Base-by-base conservation (phyloP, 345 rosid genomes). In the Acer negundo region DNA sequence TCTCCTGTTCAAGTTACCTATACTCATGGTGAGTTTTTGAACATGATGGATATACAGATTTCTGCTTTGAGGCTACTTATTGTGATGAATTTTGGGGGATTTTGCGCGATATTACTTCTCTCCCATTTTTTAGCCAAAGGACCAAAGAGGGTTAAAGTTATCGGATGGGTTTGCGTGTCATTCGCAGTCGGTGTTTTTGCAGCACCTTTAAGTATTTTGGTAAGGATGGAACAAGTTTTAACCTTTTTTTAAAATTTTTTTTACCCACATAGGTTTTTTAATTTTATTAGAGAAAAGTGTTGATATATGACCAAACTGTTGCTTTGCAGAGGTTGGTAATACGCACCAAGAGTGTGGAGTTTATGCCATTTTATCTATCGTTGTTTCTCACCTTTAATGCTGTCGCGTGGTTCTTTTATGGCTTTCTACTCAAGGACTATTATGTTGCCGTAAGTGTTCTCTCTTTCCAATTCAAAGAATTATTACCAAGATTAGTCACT, bases 331-430 rank as follows among this genome's bases (percentile, higher is more conserved):
- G 77, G 38, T 63, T 76, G 5, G 84, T 83, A 1, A 77, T 85
- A 58, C 73, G 76, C 31, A 83, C 88, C 46, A 85, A 68, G 64
- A 83, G 86, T 38, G 86, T 85, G 24, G 88, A 85, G 86, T 85
- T 85, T 74, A 83, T 85, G 88, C 86, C 88, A 0, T 78, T 85
- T 74, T 55, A 31, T 10, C 55, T 85, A 15, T 83, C 88, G 10
- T 56, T 82, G 28, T 80, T 81, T 8, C 84, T 85, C 28, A 78
- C 84, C 11, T 47, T 80, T 3, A 82, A 81, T 72, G 86, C 86
- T 2, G 3, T 85, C 26, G 53, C 22, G 79, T 83, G 86, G 88
- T 70, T 83, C 47, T 70, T 79, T 35, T 83, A 83, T 67, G 88
- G 88, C 28, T 5, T 85, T 6, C 20, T 80, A 7, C 40, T 74